phyloP scores from a whole-genome alignment of 768 basidiomycete genomes.

The Ramaria rubella region DNA sequence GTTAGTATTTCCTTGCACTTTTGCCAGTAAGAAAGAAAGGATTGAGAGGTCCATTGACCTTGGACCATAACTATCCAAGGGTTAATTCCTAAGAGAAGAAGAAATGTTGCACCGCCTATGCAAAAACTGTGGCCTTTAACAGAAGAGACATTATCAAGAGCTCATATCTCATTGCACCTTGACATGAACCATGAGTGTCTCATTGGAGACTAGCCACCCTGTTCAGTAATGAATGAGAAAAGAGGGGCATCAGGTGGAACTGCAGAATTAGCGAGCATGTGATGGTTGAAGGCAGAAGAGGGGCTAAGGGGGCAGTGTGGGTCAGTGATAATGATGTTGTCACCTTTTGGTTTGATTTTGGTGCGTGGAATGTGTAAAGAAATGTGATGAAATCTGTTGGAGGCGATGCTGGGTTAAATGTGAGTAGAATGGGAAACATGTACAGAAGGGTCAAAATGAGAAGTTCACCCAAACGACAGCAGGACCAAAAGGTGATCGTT shows the following conservation, averaged over 20 bases:
- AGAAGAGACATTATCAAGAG: not conserved
- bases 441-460: conserved; percentile 11
- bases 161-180: not conserved
- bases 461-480: conserved; percentile 25
- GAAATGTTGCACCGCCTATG: not conserved
- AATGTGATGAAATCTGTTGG: not conserved
- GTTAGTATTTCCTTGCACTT: not conserved
- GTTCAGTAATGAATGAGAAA: not conserved
- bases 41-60: not conserved
- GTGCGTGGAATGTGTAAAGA: not conserved
- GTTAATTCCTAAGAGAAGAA: not conserved
- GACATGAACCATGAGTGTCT: not conserved
- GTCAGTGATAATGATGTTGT: not conserved
- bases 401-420: not conserved
- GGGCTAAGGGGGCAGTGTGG: not conserved
- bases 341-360: not conserved
- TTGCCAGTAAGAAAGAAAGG: not conserved
- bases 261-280: not conserved
- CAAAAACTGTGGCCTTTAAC: not conserved
- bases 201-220: not conserved
- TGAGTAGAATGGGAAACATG: not conserved
- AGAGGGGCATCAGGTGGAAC: not conserved
- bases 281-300: not conserved
- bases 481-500: conserved; percentile 29
- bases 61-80: not conserved